Percentiles rank a stretch among this genome's conserved stretches.
Evolutionary conservation across 306 rosid genomes (phyloP).

Genomic region (Prunus padus): DNA sequence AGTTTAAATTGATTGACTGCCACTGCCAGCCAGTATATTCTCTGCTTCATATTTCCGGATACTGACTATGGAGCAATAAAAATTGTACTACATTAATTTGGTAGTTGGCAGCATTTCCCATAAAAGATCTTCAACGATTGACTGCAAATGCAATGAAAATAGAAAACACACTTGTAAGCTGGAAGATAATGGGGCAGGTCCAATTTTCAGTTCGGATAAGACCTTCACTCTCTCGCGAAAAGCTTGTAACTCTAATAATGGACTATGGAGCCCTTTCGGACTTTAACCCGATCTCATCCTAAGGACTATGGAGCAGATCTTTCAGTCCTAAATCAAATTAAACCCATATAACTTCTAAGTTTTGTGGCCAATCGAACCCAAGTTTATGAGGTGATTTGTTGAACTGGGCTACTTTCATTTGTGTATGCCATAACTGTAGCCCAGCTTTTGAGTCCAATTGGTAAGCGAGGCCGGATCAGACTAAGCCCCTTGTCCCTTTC

Average conservation of each 20-base stretch:
- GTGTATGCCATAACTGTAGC: not conserved
- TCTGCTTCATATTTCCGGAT: slow-evolving; percentile 11
- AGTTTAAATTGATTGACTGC: not conserved
- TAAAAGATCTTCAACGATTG: slow-evolving; percentile 8
- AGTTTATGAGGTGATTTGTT: not conserved
- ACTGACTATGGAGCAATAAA: slow-evolving; percentile 14
- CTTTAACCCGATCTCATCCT: too few relatives aligned
- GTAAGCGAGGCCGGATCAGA: not conserved
- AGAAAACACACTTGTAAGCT: not conserved
- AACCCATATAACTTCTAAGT: too few relatives aligned
- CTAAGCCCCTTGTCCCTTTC: too few relatives aligned
- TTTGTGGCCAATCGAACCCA: not conserved
- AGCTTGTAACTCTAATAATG: too few relatives aligned
- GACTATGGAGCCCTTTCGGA: too few relatives aligned
- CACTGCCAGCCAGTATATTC: slow-evolving; percentile 7
- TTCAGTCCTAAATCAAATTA: too few relatives aligned
- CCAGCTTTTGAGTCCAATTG: not conserved
- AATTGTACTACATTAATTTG: slow-evolving; percentile 1
- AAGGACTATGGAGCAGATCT: too few relatives aligned
- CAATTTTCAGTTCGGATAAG: not conserved
- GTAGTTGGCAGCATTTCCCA: slow-evolving; percentile 26
- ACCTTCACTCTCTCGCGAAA: too few relatives aligned
- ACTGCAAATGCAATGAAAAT: not conserved
- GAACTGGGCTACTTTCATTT: not conserved
- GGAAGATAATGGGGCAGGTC: not conserved